Evolutionary conservation across 169 alveolate genomes (phyloP), one percentile per base, ranked within the genome.

Genomic region (Eimeria maxima): DNA sequence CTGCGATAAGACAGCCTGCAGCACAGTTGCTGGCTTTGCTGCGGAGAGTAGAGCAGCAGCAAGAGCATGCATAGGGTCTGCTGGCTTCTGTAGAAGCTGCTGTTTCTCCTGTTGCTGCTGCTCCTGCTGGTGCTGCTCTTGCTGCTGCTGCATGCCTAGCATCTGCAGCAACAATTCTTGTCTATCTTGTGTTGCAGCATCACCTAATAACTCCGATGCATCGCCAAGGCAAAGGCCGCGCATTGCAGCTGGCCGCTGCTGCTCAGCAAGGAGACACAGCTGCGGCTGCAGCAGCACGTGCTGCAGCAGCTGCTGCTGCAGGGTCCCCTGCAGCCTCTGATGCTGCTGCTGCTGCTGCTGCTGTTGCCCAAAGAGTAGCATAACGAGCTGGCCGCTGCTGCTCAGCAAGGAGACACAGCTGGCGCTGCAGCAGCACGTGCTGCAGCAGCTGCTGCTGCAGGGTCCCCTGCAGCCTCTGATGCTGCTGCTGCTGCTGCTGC

Each of bases 261-360:
- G 71, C 69, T 80, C 90, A 5, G 69, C 45, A 13, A 80, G 71
- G 4, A 80, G 69, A 80, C 90, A 80, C 71, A 80, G 90, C 69
- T 80, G 90, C 42, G 90, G 90, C 90, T 80, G 90, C 90, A 80
- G 65, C 71, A 80, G 90, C 69, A 80, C 69, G 8, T 80, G 71
- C 90, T 29, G 90, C 71, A 45, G 90, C 90, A 80, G 69, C 90
- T 47, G 90, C 90, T 80, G 71, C 90, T 80, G 90, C 90, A 80
- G 90, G 8, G 22, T 16, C 65, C 27, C 69, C n/a, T 80, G 90
- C 69, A 47, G 90, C 69, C 50, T 67, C 90, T 80, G 90, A 67
- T 80, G 69, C 90, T 47, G 90, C 69, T 50, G 71, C 42, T 29
- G 42, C 57, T 80, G 90, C 90, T 47, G 90, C 69, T 5, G 71